These are phyloP conservation scores for Parsonsia alboflavescens DNA, from an alignment of 257 asterid species.

Conservation along the genomic window DNA sequence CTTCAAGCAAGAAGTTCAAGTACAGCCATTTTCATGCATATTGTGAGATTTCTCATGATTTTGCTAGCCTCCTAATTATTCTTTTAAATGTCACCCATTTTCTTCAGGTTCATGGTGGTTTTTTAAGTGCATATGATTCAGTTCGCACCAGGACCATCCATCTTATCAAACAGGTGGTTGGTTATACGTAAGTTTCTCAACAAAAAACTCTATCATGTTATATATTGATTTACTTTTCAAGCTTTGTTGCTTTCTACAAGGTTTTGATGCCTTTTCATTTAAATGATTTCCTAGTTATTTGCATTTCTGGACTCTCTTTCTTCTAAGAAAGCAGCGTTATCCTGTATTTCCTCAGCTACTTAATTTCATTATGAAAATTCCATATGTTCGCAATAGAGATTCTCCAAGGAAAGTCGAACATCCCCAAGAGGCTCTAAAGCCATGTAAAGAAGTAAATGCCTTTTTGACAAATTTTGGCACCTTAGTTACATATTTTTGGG, in stretches of 20 bases:
- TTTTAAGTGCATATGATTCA: slow-evolving; percentile 91
- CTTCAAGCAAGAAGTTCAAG: slow-evolving; percentile 89
- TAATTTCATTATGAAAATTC: background rate
- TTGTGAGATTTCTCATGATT: background rate
- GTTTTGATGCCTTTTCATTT: background rate
- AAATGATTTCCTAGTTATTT: background rate
- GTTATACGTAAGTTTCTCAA: slow-evolving; percentile 48
- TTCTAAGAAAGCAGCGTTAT: background rate
- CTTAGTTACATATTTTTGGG: too few species aligned
- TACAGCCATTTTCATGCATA: slow-evolving; percentile 15
- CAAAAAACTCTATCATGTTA: background rate
- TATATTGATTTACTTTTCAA: background rate
- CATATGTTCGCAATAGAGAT: background rate
- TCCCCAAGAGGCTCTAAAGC: too few species aligned
- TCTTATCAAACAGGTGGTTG: slow-evolving; percentile 74
- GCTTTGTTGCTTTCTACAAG: background rate
- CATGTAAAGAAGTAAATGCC: too few species aligned
- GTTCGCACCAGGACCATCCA: slow-evolving; percentile 76
- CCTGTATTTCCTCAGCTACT: background rate
- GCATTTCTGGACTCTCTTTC: background rate
- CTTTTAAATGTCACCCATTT: slow-evolving; percentile 3
- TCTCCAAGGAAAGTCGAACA: too few species aligned
- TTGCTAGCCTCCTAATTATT: background rate
- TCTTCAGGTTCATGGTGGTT: slow-evolving; percentile 89
- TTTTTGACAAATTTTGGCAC: too few species aligned